phyloP scores from a whole-genome alignment of 306 rosid genomes.

The Castanospermum australe region DNA sequence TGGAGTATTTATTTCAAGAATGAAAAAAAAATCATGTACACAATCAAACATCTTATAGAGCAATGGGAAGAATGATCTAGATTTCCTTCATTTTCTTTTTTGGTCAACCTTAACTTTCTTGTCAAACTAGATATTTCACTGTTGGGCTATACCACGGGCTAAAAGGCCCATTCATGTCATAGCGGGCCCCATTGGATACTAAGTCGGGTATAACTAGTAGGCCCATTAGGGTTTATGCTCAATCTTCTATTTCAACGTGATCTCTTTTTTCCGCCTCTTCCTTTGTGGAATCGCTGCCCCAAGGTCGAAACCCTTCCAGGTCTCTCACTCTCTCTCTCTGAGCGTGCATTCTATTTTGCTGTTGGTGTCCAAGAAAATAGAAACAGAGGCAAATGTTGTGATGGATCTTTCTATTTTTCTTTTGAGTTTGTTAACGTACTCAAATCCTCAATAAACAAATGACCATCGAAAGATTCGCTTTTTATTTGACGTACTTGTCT shows the following conservation, averaged over 20 bases:
- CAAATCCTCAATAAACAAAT: background rate
- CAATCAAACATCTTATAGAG: too few species aligned
- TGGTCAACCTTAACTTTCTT: too few species aligned
- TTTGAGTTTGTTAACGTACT: too few species aligned
- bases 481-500: background rate
- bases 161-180: background rate
- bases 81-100: too few species aligned
- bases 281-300: background rate
- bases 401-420: background rate
- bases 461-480: background rate
- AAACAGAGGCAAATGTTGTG: background rate
- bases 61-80: too few species aligned
- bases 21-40: too few species aligned
- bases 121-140: too few species aligned
- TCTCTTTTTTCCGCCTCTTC: background rate
- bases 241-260: background rate
- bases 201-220: background rate
- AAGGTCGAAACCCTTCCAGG: background rate
- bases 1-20: too few species aligned
- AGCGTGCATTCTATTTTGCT: background rate
- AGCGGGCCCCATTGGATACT: background rate
- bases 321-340: background rate
- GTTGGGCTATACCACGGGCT: too few species aligned
- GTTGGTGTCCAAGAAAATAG: background rate
- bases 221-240: constrained; percentile 33